Evolutionary conservation across 1,139 yeast species (phyloP).

Genomic region (Hyphopichia khmerensis): DNA sequence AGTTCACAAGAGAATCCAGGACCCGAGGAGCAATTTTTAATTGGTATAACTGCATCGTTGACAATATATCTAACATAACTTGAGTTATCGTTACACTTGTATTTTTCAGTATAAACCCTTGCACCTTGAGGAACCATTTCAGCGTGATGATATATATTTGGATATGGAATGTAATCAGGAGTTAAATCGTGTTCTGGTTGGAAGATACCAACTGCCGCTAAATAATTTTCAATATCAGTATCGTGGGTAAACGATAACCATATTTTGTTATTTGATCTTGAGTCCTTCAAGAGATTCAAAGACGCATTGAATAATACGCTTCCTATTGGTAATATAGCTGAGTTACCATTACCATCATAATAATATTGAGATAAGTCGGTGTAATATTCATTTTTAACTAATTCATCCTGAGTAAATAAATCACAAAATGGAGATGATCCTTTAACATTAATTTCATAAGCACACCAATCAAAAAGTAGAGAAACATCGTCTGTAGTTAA

Average conservation of each 20-base stretch:
- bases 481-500: constrained; percentile 40
- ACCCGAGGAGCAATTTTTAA: constrained; percentile 23
- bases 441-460: constrained; percentile 50
- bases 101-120: constrained; percentile 26
- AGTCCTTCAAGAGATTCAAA: constrained; percentile 29
- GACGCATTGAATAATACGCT: constrained; percentile 47
- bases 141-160: constrained; percentile 25
- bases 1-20: constrained; percentile 30
- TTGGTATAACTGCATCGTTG: constrained; percentile 30
- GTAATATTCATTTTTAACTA: constrained; percentile 41
- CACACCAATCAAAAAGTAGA: constrained; percentile 45
- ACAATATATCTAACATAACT: constrained; percentile 23
- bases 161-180: constrained; percentile 22
- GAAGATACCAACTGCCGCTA: constrained; percentile 23
- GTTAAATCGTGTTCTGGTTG: constrained; percentile 21
- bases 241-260: constrained; percentile 30
- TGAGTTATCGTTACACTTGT: constrained; percentile 18
- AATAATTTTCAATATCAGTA: constrained; percentile 27
- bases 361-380: constrained; percentile 48
- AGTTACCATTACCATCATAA: constrained; percentile 51
- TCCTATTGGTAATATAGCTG: constrained; percentile 37
- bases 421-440: constrained; percentile 52
- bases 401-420: constrained; percentile 52
- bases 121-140: constrained; percentile 29
- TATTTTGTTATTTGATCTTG: constrained; percentile 19